Percentiles rank a stretch among this genome's conserved stretches.
Conservation (phyloP, 208 protist genomes). For the Zelonia costaricensis region DNA sequence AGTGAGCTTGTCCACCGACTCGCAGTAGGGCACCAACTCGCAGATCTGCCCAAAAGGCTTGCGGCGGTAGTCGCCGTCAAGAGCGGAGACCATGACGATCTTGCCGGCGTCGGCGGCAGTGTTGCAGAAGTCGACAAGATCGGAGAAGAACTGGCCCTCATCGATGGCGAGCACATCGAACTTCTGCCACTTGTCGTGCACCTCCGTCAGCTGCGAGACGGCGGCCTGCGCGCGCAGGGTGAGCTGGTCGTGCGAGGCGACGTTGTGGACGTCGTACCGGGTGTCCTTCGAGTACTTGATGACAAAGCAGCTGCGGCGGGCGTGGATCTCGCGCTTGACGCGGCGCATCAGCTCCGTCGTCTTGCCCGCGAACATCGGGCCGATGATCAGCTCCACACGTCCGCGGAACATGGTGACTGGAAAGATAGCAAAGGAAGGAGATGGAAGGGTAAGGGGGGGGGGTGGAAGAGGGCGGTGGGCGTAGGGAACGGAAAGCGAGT, state of each 20-base stretch:
- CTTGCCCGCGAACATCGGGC: constrained; percentile 96
- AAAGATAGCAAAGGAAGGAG: neutral
- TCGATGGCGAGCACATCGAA: constrained; percentile 94
- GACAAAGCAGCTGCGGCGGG: constrained; percentile 76
- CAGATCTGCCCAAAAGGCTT: constrained; percentile 88
- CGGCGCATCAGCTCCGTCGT: constrained; percentile 94
- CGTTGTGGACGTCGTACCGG: constrained; percentile 76
- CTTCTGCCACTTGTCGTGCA: constrained; percentile 48
- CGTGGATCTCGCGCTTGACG: constrained; percentile 82
- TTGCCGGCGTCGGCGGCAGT: constrained; percentile 87
- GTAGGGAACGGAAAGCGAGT: too few relatives aligned
- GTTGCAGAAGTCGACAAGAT: constrained; percentile 90
- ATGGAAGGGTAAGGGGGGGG: neutral
- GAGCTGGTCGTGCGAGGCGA: constrained; percentile 86
- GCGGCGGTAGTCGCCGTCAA: constrained; percentile 94
- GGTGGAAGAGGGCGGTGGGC: neutral
- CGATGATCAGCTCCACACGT: constrained; percentile 91
- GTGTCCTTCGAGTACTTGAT: constrained; percentile 93
- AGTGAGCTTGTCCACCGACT: constrained; percentile 91
- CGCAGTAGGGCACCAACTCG: constrained; percentile 85
- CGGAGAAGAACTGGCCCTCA: constrained; percentile 94
- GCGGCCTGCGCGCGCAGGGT: constrained; percentile 64
- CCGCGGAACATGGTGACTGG: constrained; percentile 17
- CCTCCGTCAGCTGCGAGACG: constrained; percentile 56
- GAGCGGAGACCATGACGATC: constrained; percentile 92